Conservation (phyloP, 352 stramenopile genomes). For the Globisporangium acanthophoron region DNA sequence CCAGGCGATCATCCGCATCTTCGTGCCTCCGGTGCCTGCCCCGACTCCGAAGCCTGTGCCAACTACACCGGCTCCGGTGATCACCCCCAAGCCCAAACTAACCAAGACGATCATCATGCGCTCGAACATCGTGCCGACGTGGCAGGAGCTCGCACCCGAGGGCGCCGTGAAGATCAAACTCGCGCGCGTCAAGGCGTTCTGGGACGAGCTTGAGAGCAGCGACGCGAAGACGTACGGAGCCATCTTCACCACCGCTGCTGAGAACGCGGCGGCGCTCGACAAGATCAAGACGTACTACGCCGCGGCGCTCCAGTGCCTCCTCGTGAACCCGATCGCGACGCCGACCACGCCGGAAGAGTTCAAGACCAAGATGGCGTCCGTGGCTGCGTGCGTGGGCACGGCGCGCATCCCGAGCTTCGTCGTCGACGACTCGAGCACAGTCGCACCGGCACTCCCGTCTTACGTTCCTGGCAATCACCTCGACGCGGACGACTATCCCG, state of each 20-base stretch:
- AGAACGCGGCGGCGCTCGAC: not conserved
- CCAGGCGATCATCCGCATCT: not conserved
- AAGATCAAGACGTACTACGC: slow-evolving; percentile 8
- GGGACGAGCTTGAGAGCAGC: slow-evolving; percentile 2
- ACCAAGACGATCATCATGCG: slow-evolving; percentile 9
- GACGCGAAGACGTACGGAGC: slow-evolving; percentile 1
- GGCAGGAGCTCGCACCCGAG: slow-evolving; percentile 4
- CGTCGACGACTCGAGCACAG: not conserved
- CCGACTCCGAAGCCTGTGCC: not conserved
- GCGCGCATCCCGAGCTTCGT: slow-evolving; percentile 2
- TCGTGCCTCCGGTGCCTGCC: not conserved
- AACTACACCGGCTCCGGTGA: not conserved
- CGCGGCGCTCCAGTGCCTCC: not conserved
- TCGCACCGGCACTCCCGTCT: not conserved
- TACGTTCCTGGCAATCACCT: slow-evolving; percentile 5
- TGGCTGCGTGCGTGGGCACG: not conserved
- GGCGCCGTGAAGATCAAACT: slow-evolving; percentile 5
- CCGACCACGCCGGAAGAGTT: not conserved
- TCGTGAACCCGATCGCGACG: not conserved
- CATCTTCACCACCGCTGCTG: not conserved
- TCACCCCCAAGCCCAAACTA: not conserved
- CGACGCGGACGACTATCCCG: slow-evolving; percentile 3
- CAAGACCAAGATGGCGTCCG: slow-evolving; percentile 1
- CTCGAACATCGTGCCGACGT: slow-evolving; percentile 2
- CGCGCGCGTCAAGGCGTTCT: slow-evolving; percentile 2